Evolutionary conservation across 2,329 filamentous ascomycete species (phyloP), one percentile per base, ranked within the genome.

Genomic region (Daldinia sp.): DNA sequence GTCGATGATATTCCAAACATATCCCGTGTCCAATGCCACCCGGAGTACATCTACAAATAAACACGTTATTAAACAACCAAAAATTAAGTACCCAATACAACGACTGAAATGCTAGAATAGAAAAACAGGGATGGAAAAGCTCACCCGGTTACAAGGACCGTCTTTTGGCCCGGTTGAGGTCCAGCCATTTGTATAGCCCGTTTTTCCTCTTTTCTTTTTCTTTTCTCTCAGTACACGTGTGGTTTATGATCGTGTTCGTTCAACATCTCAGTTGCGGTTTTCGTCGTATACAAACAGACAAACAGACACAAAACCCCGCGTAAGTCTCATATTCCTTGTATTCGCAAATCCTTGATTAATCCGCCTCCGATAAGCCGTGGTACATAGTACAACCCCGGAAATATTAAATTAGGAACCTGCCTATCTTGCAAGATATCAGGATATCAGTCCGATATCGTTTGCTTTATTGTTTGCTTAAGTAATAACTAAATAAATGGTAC

Each of bases 21-120:
- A 87, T 56, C 2, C 81, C 82, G 70, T 85, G 80, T 35, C 85
- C 85, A 60, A 87, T 87, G 27, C 85, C 85, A 11, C 85, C 85
- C 1, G 85, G 83, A 5, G 85, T 82, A 70, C 85, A 87, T 11
- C 85, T 87, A 47, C 29, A 30, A 87, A 43, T 29, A 34, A 50
- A 60, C 32, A 8, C 15, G 19, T 63, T 32, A 58, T 55, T 19
- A 10, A 35, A 23, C 7, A 27, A n/a, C 2, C 5, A 23, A 9
- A 30, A 3, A 30, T 4, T 37, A 15, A 15, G 21, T 2, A 3
- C 41, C 3, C 2, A 29, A 21, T 37, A 37, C 9, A 10, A 37
- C 15, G 34, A 32, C 29, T 32, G 29, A 11, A 32, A 32, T n/a
- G n/a, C 29, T 32, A 11, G 29, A 32, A 32, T 32, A 41, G 13